Base-by-base conservation (phyloP, 352 stramenopile species). In the Phytophthora macrochlamydospora region DNA sequence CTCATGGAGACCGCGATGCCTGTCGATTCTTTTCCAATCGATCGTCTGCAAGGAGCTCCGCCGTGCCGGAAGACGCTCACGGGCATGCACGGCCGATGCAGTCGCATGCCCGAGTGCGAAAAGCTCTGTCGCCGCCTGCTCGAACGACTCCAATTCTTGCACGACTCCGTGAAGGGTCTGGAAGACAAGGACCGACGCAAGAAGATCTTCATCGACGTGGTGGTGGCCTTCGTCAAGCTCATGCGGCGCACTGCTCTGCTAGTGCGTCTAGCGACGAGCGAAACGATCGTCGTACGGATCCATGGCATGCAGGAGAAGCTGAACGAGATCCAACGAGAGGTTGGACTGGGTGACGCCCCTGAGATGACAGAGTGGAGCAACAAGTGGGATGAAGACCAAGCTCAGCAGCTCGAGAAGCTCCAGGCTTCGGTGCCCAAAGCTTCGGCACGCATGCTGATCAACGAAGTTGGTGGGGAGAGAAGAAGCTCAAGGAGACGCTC, bases 111-210 rank as follows among this genome's bases (percentile, higher is more conserved):
- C 2, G 61, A 63, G 53, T 54, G 31, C 42, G 61, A 69, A 43
- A 40, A 33, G 5, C 31, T 69, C 35, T 63, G 44, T 32, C 28
- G 4, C 4, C 31, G 38, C 29, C 37, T 69, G 13, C 46, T 59
- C 29, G 14, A 55, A 7, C 61, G 54, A 5, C 53, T 69, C 2
- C 18, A 63, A 18, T 7, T 12, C 13, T 11, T 63, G n/a, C 54
- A 69, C 2, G 53, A 62, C 30, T 42, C 9, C 6, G 53, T 69
- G 12, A 46, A 31, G 2, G 11, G 40, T 35, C 30, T 59, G 9
- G 85, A 81, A 0, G 46, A 91, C 5, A 42, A 51, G 33, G 89
- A 89, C 52, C 59, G 90, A 7, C 79, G 88, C 56, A 52, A 60
- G 13, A 58, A 24, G 14, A 40, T 43, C 3, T 68, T 59, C 38